Percentiles rank a stretch among this genome's conserved stretches.
Conservation (phyloP, 2,329 filamentous ascomycete species). For the Fusarium begoniae region DNA sequence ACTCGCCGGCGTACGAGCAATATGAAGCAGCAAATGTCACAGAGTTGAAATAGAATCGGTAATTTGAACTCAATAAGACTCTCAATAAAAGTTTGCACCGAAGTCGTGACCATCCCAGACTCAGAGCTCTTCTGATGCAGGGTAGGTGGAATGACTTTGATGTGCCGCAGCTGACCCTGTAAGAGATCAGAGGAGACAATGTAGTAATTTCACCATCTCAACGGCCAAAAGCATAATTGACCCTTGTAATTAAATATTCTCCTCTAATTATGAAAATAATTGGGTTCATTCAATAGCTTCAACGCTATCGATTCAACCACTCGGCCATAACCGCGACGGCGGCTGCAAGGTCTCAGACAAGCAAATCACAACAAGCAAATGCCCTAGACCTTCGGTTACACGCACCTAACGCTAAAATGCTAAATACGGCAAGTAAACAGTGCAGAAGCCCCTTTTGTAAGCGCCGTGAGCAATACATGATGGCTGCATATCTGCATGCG, state of each 20-base stretch:
- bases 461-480: constrained; percentile 10
- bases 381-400: constrained; percentile 19
- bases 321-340: constrained; percentile 22
- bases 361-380: constrained; percentile 16
- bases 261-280: neutral
- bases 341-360: constrained; percentile 22
- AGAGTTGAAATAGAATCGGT: neutral
- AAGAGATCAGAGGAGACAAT: neutral
- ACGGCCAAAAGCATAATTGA: neutral
- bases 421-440: neutral
- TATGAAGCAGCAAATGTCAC: neutral
- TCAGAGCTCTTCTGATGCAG: neutral
- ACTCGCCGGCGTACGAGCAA: neutral
- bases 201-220: neutral
- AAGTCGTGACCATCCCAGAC: no score
- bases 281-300: neutral
- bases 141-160: neutral
- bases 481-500: constrained; percentile 18
- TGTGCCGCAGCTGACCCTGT: neutral
- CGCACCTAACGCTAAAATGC: constrained; percentile 13
- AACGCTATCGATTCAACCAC: neutral
- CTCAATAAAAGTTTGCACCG: neutral
- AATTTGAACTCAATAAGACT: neutral
- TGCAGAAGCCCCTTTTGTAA: constrained; percentile 6
- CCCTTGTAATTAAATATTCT: neutral